phyloP scores from a whole-genome alignment of 148 eudicot species.

The Nyssa sinensis region DNA sequence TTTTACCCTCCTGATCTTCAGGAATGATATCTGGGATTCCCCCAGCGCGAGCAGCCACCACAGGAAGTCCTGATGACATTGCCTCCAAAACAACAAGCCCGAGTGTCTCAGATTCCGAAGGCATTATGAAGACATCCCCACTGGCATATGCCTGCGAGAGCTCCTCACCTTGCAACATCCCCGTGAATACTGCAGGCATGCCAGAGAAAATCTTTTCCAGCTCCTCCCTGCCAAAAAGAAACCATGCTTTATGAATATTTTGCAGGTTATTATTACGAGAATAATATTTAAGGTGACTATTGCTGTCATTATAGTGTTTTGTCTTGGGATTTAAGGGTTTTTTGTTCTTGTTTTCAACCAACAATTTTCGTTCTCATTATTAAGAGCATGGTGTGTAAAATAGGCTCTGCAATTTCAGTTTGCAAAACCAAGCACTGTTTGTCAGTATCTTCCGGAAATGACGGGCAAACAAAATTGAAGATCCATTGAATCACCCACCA shows the following conservation, averaged over 20 bases:
- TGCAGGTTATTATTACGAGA: neutral
- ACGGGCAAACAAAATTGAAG: too few relatives aligned
- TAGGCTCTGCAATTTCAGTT: too few relatives aligned
- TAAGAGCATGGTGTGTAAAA: neutral
- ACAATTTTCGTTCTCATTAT: neutral
- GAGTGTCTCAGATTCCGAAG: conserved; percentile 92
- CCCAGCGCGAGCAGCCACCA: conserved; percentile 89
- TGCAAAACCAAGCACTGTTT: neutral
- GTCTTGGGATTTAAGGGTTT: neutral
- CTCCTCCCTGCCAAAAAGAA: conserved; percentile 44
- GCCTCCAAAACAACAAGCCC: conserved; percentile 90
- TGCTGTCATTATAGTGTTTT: neutral
- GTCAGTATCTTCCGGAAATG: neutral
- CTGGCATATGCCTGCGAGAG: conserved; percentile 94
- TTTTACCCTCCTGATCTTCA: conserved; percentile 69
- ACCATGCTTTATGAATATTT: neutral
- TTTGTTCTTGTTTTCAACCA: neutral
- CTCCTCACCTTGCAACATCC: conserved; percentile 85
- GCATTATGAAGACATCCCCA: conserved; percentile 88
- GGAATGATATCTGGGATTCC: conserved; percentile 89
- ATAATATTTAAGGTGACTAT: neutral
- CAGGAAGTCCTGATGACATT: conserved; percentile 92
- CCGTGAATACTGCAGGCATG: conserved; percentile 89
- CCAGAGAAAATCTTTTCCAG: conserved; percentile 68
- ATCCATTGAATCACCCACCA: too few relatives aligned